Evolutionary conservation across 176 grass and related monocot species (phyloP), one percentile per base, ranked within the genome.

Genomic region (Triticum monococcum): DNA sequence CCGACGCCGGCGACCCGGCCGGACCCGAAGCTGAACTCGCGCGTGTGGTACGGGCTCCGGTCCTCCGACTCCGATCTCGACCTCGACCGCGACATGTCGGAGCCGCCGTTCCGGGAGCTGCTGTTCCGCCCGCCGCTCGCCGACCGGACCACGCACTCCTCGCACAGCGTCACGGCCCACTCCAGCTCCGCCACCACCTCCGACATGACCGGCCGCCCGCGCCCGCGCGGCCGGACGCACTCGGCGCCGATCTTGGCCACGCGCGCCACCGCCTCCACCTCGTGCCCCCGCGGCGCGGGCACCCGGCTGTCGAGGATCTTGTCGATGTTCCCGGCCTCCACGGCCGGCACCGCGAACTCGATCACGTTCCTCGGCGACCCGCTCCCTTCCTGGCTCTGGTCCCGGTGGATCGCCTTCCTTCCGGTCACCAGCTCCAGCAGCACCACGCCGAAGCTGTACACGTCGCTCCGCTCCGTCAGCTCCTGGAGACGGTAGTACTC

Each of bases 371-470:
- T 54, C 0, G 97, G 97, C 9, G 91, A 90, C 5, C 90, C 91
- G 63, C 89, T 92, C 12, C 87, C 89, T 32, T 93, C 94, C 38
- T 46, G 79, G 37, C 56, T 87, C 17, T 69, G 25, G 48, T 77
- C 75, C 67, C 89, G 90, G 83, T 95, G 87, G 65, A 98, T 86
- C 17, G 96, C 96, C 81, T 94, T 96, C 20, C 90, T 43, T 4
- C 96, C 96, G 3, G 96, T 98, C 75, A 98, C 77, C 6, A 98
- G 87, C 87, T 98, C 93, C 50, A 98, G 87, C 12, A 97, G 85
- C 84, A 97, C 97, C 7, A 99, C 89, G 45, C 97, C 97, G 67
- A 97, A 99, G 86, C 97, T 99, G 79, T 99, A 99, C 54, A 99
- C 94, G 73, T 99, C 97, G 84, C 97, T 99, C 36, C 91, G 83